Percentiles rank a stretch among this genome's conserved stretches.
phyloP scores from a whole-genome alignment of 2,329 filamentous ascomycete species.

The Fusarium incarnatum region DNA sequence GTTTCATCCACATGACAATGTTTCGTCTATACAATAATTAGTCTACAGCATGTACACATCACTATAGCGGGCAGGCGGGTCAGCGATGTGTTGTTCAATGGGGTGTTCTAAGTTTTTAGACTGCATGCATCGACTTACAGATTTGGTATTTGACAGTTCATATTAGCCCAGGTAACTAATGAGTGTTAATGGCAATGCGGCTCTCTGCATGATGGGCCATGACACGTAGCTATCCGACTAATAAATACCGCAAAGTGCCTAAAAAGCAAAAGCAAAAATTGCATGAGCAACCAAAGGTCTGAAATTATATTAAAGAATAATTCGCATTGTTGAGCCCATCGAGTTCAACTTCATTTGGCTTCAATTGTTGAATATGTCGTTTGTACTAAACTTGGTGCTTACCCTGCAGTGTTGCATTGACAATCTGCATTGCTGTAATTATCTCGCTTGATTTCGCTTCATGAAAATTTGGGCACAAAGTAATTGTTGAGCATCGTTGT shows the following conservation, averaged over 20 bases:
- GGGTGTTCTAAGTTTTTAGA: background rate
- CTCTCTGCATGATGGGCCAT: conserved; percentile 6
- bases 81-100: conserved; percentile 6
- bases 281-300: background rate
- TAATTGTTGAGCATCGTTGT: background rate
- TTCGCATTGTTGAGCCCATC: background rate
- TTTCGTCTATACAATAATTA: conserved; percentile 5
- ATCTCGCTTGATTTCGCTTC: background rate
- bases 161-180: background rate
- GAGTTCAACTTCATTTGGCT: background rate
- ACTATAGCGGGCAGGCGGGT: background rate
- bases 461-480: background rate
- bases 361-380: background rate
- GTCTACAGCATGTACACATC: background rate
- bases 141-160: background rate
- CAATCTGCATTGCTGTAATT: too few species aligned
- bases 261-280: background rate
- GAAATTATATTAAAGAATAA: too few species aligned
- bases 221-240: background rate
- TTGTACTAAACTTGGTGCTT: background rate
- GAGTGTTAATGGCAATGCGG: background rate
- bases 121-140: background rate
- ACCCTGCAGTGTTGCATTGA: background rate
- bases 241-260: conserved; percentile 2
- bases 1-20: conserved; percentile 28